phyloP scores from a whole-genome alignment of 164 flowering plant species.

The Magnolia kwangsiensis region DNA sequence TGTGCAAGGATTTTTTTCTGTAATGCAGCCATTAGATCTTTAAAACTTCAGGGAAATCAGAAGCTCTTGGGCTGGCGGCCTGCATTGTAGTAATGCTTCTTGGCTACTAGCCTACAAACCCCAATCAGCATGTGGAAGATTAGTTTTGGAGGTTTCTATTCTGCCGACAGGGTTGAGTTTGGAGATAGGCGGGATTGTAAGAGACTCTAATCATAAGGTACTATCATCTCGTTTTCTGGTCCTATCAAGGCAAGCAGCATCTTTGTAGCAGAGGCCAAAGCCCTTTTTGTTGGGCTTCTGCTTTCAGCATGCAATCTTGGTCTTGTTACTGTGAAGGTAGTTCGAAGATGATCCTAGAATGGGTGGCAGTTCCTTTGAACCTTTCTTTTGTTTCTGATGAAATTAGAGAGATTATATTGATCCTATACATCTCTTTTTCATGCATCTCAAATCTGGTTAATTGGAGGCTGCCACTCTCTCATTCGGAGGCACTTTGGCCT shows the following conservation, averaged over 20 bases:
- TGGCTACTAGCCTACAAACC: not conserved
- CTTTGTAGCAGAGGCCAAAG: not conserved
- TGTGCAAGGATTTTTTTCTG: not conserved
- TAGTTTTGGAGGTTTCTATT: not conserved
- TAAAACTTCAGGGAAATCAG: no score
- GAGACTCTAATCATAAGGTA: no score
- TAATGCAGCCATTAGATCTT: not conserved
- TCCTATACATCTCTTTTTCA: not conserved
- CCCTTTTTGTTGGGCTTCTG: not conserved
- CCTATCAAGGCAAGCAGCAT: not conserved
- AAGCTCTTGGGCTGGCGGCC: not conserved
- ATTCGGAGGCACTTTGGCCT: not conserved
- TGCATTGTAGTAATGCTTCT: not conserved
- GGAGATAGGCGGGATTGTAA: not conserved
- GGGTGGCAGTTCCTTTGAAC: not conserved
- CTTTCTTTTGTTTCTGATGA: not conserved
- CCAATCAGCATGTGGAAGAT: not conserved
- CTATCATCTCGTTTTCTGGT: no score
- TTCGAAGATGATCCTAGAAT: not conserved
- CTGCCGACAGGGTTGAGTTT: not conserved
- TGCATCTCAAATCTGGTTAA: not conserved
- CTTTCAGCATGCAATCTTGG: not conserved
- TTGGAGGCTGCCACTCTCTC: not conserved
- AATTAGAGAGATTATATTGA: not conserved
- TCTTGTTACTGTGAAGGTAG: not conserved